phyloP scores from a whole-genome alignment of 805 yeast genomes.

The Barnettozyma salicaria region DNA sequence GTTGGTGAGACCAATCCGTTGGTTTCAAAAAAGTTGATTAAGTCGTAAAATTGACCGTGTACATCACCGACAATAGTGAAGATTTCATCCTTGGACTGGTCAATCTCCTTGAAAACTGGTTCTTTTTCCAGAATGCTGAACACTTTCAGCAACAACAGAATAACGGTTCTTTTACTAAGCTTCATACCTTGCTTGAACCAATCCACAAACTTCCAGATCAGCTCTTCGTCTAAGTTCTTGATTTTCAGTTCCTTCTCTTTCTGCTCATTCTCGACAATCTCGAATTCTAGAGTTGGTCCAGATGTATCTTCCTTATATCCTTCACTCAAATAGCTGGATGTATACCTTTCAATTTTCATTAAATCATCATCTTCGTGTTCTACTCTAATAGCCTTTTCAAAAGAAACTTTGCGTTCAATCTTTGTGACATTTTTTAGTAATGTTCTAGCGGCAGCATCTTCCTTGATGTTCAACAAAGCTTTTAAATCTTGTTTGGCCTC shows the following conservation, averaged over 20 bases:
- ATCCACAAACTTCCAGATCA: constrained; percentile 59
- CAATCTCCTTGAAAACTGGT: constrained; percentile 68
- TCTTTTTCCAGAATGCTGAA: constrained; percentile 59
- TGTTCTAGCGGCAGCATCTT: constrained; percentile 59
- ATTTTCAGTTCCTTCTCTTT: constrained; percentile 10
- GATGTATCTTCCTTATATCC: constrained; percentile 45
- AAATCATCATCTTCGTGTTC: constrained; percentile 53
- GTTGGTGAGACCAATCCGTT: constrained; percentile 62
- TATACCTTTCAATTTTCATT: constrained; percentile 21
- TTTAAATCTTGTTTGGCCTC: constrained; percentile 69
- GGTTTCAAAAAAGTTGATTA: constrained; percentile 66
- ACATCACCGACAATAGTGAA: constrained; percentile 95
- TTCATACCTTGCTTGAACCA: constrained; percentile 68
- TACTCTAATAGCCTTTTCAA: constrained; percentile 79
- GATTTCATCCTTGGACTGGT: constrained; percentile 15
- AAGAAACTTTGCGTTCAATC: constrained; percentile 66
- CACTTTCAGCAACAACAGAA: constrained; percentile 72
- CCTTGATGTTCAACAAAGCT: constrained; percentile 47
- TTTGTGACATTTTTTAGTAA: constrained; percentile 58
- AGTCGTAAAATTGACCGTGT: constrained; percentile 93
- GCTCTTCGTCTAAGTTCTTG: constrained; percentile 40
- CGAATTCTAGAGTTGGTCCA: constrained; percentile 51
- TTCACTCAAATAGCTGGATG: constrained; percentile 3
- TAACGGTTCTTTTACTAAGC: constrained; percentile 77
- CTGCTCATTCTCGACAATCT: constrained; percentile 21